Evolutionary conservation across 73 alveolate species (phyloP).

Genomic region (Stentor roeselii): DNA sequence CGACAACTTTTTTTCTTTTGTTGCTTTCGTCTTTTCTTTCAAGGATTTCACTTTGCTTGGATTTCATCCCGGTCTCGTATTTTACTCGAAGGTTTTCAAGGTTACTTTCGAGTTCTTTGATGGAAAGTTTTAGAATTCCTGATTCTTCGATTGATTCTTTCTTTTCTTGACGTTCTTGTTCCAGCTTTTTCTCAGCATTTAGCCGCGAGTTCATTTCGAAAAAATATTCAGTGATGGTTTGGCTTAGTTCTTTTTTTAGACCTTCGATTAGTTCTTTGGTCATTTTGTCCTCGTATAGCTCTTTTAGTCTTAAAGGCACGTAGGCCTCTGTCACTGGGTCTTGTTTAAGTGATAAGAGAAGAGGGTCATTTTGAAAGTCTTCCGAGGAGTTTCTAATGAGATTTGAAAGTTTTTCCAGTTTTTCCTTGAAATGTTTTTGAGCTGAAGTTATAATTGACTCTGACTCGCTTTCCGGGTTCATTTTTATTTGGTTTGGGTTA

Average conservation of each 20-base stretch:
- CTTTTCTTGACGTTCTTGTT: background rate
- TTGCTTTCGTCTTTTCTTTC: background rate
- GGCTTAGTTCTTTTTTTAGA: constrained; percentile 18
- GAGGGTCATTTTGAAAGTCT: constrained; percentile 15
- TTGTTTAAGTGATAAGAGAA: background rate
- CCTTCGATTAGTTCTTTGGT: constrained; percentile 23
- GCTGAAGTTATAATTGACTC: background rate
- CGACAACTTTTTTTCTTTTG: background rate
- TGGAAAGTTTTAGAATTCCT: background rate
- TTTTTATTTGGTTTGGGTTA: no score
- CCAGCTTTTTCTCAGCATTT: background rate
- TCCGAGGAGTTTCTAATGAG: background rate
- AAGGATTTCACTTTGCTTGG: background rate
- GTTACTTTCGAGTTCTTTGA: background rate
- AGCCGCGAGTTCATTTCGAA: background rate
- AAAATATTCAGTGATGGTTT: background rate
- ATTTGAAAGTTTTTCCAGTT: background rate
- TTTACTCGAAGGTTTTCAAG: background rate
- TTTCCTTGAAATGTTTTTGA: background rate
- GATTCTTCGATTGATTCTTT: background rate
- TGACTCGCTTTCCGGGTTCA: background rate
- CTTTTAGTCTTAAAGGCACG: constrained; percentile 21
- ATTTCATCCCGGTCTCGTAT: background rate
- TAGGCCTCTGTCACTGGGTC: constrained; percentile 20
- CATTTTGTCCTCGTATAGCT: background rate